Percentiles rank a stretch among this genome's conserved stretches.
Conservation (phyloP, 1,139 yeast genomes). For the Kurtzmaniella quercitrusa region DNA sequence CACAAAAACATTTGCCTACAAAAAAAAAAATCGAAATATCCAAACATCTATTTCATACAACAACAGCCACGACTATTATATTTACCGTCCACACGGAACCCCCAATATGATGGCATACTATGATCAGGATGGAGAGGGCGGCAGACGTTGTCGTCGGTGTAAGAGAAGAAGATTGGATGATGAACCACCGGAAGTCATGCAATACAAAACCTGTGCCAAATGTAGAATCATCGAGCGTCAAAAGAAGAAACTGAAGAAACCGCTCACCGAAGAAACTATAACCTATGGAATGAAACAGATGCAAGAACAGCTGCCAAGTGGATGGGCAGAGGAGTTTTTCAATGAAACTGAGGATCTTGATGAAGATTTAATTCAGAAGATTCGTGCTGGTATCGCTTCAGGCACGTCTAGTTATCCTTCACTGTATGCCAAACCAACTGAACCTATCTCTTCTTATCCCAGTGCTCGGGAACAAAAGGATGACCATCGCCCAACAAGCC, state of each 20-base stretch:
- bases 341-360: slow-evolving; percentile 36
- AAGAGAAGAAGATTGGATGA: slow-evolving; percentile 55
- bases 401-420: neutral
- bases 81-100: neutral
- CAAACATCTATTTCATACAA: neutral
- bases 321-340: slow-evolving; percentile 8
- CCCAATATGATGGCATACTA: slow-evolving; percentile 7
- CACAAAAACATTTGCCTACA: no score
- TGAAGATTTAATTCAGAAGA: slow-evolving; percentile 24
- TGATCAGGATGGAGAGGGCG: slow-evolving; percentile 13
- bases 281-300: slow-evolving; percentile 46
- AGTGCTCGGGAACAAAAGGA: neutral
- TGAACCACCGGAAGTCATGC: slow-evolving; percentile 57
- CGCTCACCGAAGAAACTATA: slow-evolving; percentile 48
- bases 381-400: neutral
- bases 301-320: slow-evolving; percentile 29
- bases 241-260: slow-evolving; percentile 44
- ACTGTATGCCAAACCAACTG: neutral
- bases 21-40: no score
- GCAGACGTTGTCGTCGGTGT: slow-evolving; percentile 56
- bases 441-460: neutral
- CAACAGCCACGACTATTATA: neutral
- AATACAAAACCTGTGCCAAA: slow-evolving; percentile 57
- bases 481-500: neutral
- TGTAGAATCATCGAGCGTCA: slow-evolving; percentile 54